Conservation (phyloP, 1,139 yeast species). For the Blastobotrys petasosporus region DNA sequence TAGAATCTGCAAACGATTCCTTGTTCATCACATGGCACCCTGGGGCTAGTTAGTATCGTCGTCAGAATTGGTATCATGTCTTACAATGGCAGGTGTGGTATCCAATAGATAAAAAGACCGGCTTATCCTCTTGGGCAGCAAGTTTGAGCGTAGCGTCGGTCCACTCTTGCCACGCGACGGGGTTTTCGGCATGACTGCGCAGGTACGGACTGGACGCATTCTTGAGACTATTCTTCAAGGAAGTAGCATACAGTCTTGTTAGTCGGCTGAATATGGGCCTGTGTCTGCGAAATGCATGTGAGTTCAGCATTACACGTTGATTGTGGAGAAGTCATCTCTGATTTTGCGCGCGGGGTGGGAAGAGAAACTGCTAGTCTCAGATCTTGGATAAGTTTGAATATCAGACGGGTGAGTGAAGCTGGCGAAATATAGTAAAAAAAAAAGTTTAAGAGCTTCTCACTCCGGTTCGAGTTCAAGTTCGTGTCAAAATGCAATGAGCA, state of each 20-base stretch:
- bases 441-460: no score
- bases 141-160: slow-evolving; percentile 27
- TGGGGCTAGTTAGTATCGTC: not conserved
- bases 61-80: not conserved
- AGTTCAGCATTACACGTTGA: no score
- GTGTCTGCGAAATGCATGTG: no score
- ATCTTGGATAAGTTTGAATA: no score
- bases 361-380: no score
- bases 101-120: slow-evolving; percentile 36
- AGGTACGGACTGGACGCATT: slow-evolving; percentile 28
- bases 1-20: slow-evolving; percentile 30
- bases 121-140: slow-evolving; percentile 32
- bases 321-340: no score
- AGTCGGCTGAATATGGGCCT: no score
- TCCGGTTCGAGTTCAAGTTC: no score
- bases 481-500: no score
- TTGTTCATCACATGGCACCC: slow-evolving; percentile 38
- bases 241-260: slow-evolving; percentile 3
- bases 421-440: no score
- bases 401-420: no score
- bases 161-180: slow-evolving; percentile 40
- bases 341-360: no score
- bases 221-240: slow-evolving; percentile 23
- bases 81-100: slow-evolving; percentile 34
- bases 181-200: slow-evolving; percentile 25